Conservation (phyloP, 345 rosid species). For the Pseudoturritis turrita region DNA sequence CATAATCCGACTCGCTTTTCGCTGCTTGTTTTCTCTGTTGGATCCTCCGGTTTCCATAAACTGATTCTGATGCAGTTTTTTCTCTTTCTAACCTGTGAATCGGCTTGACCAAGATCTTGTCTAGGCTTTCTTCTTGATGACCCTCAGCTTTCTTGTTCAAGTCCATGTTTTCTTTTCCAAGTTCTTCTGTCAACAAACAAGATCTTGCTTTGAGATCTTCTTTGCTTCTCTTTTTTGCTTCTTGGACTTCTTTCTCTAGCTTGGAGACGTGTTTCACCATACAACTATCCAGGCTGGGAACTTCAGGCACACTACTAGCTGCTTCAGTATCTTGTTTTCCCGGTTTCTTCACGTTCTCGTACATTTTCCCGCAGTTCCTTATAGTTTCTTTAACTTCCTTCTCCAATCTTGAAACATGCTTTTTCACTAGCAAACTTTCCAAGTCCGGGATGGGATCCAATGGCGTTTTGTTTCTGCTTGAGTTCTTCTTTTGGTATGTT, state of each 20-base stretch:
- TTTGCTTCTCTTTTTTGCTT: conserved; percentile 59
- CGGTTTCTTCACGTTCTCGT: conserved; percentile 35
- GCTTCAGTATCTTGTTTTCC: conserved; percentile 16
- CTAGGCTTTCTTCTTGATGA: conserved; percentile 44
- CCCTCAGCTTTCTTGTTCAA: conserved; percentile 25
- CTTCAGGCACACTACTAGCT: conserved; percentile 27
- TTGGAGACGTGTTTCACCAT: conserved; percentile 65
- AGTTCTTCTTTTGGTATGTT: conserved; percentile 22
- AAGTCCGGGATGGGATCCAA: conserved; percentile 41
- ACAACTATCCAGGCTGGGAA: conserved; percentile 70
- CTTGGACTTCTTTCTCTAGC: conserved; percentile 83
- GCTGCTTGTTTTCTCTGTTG: conserved; percentile 36
- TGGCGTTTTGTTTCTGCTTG: conserved; percentile 21
- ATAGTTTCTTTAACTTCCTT: conserved; percentile 42
- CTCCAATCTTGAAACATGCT: conserved; percentile 43
- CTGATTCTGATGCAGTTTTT: conserved; percentile 36
- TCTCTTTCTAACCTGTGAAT: conserved; percentile 52
- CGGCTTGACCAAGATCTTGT: conserved; percentile 56
- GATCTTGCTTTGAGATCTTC: conserved; percentile 18
- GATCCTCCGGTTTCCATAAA: conserved; percentile 27
- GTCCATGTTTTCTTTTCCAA: conserved; percentile 62
- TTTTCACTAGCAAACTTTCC: conserved; percentile 44
- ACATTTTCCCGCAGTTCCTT: conserved; percentile 26
- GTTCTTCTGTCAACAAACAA: neutral
- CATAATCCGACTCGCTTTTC: conserved; percentile 30